Evolutionary conservation across 106 monocot species (phyloP), one percentile per base, ranked within the genome.

Genomic region (Dendrobium officinale): DNA sequence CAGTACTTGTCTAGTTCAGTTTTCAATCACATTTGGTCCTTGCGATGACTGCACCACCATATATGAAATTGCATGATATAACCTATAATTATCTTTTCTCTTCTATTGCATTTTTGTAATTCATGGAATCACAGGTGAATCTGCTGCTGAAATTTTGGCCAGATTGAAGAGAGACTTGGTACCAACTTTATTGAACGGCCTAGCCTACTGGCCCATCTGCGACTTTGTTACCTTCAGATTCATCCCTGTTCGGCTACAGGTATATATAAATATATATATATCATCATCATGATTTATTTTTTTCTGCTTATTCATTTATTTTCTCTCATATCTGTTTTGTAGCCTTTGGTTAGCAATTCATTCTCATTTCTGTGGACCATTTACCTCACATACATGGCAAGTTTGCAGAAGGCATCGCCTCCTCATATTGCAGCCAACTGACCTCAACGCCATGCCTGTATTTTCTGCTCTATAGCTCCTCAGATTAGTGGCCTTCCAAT

Each of bases 181-280:
- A 20, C 98, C 98, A 6, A 91, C 98, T 7, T 27, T 99, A 24
- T 72, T 75, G 70, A 95, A 79, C 80, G 91, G 93, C 26, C 80
- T 99, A 24, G 77, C 86, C 9, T 99, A 99, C 79, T 99, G 98
- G 98, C 98, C 98, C 29, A 73, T 86, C 59, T 99, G 98, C 79
- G 98, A 99, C 80, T 99, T 95, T 73, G 87, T 99, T 72, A 99
- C 93, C 67, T 99, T 95, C 85, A 95, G 87, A 83, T 99, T 95
- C 85, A 29, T 84, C 51, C 93, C 98, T 6, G 95, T 95, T 59
- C 91, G 81, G 78, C 85, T 99, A 42, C 98, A 99, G 95, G 98
- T 99, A 91, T 55, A 1, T 42, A 48, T 37, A 37, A 37, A 37
- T 37, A 37, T 37, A 37, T 37, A 29, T 31, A 31, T 31, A 31